Evolutionary conservation across 2,329 filamentous ascomycete genomes (phyloP).

Genomic region (Fusarium protoensiforme): DNA sequence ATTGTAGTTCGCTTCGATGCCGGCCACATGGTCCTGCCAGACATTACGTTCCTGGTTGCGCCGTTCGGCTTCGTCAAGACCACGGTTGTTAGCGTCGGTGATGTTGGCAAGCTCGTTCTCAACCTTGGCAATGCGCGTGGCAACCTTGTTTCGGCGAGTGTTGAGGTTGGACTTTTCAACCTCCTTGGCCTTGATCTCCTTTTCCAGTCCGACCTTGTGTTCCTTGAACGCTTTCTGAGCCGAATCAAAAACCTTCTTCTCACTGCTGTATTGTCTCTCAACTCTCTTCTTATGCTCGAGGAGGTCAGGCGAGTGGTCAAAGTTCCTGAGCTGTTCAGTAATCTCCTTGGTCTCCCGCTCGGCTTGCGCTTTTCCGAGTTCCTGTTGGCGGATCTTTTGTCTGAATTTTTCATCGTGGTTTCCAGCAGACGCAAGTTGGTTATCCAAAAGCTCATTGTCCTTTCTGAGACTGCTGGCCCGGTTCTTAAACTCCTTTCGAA

Average conservation of each 20-base stretch:
- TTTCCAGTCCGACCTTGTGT: slow-evolving; percentile 71
- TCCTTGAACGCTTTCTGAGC: slow-evolving; percentile 65
- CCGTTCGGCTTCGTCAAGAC: slow-evolving; percentile 72
- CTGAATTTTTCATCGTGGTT: slow-evolving; percentile 80
- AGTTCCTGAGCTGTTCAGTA: slow-evolving; percentile 68
- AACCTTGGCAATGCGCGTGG: slow-evolving; percentile 76
- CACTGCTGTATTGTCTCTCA: slow-evolving; percentile 63
- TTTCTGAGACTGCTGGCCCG: slow-evolving; percentile 74
- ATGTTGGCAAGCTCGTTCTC: slow-evolving; percentile 79
- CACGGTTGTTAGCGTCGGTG: slow-evolving; percentile 73
- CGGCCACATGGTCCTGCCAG: slow-evolving; percentile 59
- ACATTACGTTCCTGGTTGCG: slow-evolving; percentile 62
- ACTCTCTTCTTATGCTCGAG: slow-evolving; percentile 65
- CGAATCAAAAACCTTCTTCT: slow-evolving; percentile 70
- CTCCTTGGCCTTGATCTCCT: slow-evolving; percentile 70
- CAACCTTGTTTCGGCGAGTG: slow-evolving; percentile 78
- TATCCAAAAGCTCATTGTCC: slow-evolving; percentile 77
- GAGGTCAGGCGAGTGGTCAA: slow-evolving; percentile 74
- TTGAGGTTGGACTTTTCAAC: slow-evolving; percentile 72
- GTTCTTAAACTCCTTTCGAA: slow-evolving; percentile 80
- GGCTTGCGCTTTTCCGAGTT: slow-evolving; percentile 76
- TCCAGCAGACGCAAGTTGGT: slow-evolving; percentile 74
- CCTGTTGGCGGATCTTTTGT: slow-evolving; percentile 80
- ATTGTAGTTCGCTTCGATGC: slow-evolving; percentile 59
- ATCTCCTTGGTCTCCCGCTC: slow-evolving; percentile 67